phyloP scores from a whole-genome alignment of 1,139 yeast genomes.

The Yarrowia galli region DNA sequence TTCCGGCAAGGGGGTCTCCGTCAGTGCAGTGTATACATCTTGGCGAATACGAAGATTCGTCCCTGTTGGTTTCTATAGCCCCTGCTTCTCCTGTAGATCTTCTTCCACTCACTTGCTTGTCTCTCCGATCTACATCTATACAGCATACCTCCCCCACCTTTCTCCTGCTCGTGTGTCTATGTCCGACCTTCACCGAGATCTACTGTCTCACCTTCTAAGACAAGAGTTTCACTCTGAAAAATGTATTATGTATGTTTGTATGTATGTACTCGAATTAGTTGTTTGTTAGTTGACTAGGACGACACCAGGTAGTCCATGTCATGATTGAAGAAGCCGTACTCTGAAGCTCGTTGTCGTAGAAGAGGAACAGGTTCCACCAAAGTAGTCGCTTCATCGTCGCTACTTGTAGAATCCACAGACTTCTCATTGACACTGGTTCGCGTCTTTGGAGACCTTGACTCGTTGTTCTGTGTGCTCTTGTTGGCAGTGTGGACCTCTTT shows the following conservation, averaged over 20 bases:
- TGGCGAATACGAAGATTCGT: too few relatives aligned
- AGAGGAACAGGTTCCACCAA: constrained; percentile 13
- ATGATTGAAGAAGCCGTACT: constrained; percentile 19
- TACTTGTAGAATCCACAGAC: neutral
- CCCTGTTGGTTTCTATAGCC: too few relatives aligned
- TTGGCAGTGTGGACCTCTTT: neutral
- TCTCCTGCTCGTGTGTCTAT: too few relatives aligned
- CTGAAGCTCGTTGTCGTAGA: constrained; percentile 5
- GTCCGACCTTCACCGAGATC: constrained; percentile 7
- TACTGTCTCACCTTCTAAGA: neutral
- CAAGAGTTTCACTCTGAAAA: neutral
- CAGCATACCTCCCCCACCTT: constrained; percentile 9
- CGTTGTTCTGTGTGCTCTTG: neutral
- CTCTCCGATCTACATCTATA: neutral
- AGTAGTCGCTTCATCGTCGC: neutral
- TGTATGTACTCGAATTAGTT: too few relatives aligned
- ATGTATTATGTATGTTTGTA: too few relatives aligned
- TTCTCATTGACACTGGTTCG: neutral
- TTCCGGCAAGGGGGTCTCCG: too few relatives aligned
- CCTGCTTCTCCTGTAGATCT: too few relatives aligned
- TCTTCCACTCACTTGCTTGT: neutral
- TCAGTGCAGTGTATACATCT: too few relatives aligned
- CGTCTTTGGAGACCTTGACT: too few relatives aligned
- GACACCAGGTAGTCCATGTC: constrained; percentile 17
- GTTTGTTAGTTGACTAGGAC: neutral